These are phyloP conservation scores for Calonectria montana DNA, from an alignment of 2,329 filamentous ascomycete genomes.

Conservation along the genomic window DNA sequence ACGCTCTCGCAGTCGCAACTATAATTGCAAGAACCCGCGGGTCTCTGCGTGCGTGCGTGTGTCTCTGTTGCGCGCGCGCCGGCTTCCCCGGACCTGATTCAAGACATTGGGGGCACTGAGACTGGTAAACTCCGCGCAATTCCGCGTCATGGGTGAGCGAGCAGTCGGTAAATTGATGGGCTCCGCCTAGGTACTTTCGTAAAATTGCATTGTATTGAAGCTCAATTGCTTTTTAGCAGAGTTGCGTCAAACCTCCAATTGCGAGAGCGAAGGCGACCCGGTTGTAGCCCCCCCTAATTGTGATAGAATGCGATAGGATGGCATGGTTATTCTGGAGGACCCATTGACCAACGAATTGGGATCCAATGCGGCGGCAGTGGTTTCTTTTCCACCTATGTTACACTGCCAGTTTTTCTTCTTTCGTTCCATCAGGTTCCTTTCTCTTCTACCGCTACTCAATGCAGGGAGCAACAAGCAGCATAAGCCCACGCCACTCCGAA, in stretches of 20 bases:
- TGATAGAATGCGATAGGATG: conserved; percentile 21
- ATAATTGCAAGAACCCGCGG: not conserved
- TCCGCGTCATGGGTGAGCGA: conserved; percentile 5
- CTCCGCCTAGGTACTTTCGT: not conserved
- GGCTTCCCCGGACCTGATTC: conserved; percentile 18
- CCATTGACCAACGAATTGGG: conserved; percentile 17
- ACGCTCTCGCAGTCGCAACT: conserved; percentile 1
- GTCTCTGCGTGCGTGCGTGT: not conserved
- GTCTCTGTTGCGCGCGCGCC: conserved; percentile 11
- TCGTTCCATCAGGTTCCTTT: not conserved
- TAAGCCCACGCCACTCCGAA: conserved; percentile 17
- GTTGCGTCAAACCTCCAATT: conserved; percentile 17
- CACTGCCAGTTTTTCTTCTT: not conserved
- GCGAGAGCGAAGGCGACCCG: conserved; percentile 7
- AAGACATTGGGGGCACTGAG: not conserved
- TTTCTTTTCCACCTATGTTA: conserved; percentile 11
- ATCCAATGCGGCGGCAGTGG: not conserved
- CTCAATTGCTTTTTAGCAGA: conserved; percentile 1
- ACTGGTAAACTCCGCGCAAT: conserved; percentile 13
- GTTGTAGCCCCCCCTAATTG: not conserved
- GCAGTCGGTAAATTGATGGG: not conserved
- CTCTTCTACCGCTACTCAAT: not conserved
- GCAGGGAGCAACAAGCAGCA: not conserved
- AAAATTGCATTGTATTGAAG: not conserved
- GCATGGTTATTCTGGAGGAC: conserved; percentile 12